Conservation (phyloP, 179 eudicot genomes). For the Beta lomatogona region DNA sequence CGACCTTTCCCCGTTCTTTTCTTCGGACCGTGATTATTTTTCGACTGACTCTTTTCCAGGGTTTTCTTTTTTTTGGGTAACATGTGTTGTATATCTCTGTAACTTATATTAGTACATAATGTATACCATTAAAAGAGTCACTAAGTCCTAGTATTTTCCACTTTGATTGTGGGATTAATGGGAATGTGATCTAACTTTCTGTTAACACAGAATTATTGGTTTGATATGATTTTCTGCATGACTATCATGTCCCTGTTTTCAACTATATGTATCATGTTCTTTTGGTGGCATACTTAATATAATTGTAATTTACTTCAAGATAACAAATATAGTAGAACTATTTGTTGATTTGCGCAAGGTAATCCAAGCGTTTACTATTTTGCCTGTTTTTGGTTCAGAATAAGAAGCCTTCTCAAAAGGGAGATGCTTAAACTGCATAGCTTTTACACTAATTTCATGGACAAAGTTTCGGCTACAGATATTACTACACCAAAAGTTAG, state of each 20-base stretch:
- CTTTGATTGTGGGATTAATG: conserved; percentile 30
- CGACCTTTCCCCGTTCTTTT: conserved; percentile 10
- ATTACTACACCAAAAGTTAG: neutral
- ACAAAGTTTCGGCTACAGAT: conserved; percentile 9
- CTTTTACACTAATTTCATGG: neutral
- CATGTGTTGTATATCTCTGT: conserved; percentile 49
- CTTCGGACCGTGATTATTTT: conserved; percentile 24
- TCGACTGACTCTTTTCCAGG: conserved; percentile 33
- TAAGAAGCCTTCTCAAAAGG: conserved; percentile 12
- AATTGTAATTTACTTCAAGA: neutral
- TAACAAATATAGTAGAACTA: neutral
- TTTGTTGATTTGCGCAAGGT: neutral
- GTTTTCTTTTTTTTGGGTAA: conserved; percentile 21
- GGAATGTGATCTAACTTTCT: conserved; percentile 35
- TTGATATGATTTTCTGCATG: neutral
- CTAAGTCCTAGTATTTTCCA: conserved; percentile 9
- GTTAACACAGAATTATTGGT: conserved; percentile 12
- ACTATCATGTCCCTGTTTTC: neutral
- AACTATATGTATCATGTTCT: neutral
- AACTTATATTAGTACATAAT: conserved; percentile 40
- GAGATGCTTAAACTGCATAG: conserved; percentile 1
- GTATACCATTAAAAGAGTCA: conserved; percentile 32
- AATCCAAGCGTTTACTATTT: neutral
- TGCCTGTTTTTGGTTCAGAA: conserved; percentile 10
- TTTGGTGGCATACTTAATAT: neutral